Conservation (phyloP, 768 basidiomycete species). For the Sporobolomyces phaffii region DNA sequence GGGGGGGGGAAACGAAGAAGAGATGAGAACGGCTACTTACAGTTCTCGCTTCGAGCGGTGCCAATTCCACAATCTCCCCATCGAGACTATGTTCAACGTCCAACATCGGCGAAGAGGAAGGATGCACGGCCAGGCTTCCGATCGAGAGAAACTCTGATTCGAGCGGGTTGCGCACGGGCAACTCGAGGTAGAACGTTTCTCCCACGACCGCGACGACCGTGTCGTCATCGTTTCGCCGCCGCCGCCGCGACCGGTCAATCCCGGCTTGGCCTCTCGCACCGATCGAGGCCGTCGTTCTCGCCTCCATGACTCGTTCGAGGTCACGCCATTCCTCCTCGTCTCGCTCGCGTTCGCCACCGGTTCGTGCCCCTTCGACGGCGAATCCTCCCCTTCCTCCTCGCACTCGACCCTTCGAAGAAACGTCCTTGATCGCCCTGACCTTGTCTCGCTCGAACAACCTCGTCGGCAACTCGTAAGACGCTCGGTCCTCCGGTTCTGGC, state of each 20-base stretch:
- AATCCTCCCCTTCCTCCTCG: conserved; percentile 54
- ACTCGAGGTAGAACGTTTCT: conserved; percentile 45
- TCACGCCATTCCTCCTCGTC: conserved; percentile 44
- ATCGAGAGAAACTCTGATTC: conserved; percentile 45
- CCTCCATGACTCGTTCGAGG: too few species aligned
- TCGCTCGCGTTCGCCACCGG: conserved; percentile 24
- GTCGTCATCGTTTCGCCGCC: background rate
- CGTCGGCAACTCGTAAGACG: background rate
- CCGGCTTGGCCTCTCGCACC: background rate
- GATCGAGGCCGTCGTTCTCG: too few species aligned
- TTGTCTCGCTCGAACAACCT: background rate
- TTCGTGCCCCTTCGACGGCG: conserved; percentile 62
- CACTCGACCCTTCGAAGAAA: background rate
- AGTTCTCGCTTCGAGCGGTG: conserved; percentile 9
- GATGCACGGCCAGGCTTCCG: conserved; percentile 26
- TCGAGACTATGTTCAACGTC: conserved; percentile 55
- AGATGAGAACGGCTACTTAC: conserved; percentile 7
- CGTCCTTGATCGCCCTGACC: too few species aligned
- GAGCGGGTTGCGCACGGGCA: conserved; percentile 46
- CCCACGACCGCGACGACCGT: too few species aligned
- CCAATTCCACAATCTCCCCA: conserved; percentile 47
- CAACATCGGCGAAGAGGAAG: background rate
- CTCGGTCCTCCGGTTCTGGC: conserved; percentile 45
- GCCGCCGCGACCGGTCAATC: conserved; percentile 39
- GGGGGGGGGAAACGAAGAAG: too few species aligned